Percentiles rank a stretch among this genome's conserved stretches.
Conservation (phyloP, 129 eudicot species). For the Mikania micrantha region DNA sequence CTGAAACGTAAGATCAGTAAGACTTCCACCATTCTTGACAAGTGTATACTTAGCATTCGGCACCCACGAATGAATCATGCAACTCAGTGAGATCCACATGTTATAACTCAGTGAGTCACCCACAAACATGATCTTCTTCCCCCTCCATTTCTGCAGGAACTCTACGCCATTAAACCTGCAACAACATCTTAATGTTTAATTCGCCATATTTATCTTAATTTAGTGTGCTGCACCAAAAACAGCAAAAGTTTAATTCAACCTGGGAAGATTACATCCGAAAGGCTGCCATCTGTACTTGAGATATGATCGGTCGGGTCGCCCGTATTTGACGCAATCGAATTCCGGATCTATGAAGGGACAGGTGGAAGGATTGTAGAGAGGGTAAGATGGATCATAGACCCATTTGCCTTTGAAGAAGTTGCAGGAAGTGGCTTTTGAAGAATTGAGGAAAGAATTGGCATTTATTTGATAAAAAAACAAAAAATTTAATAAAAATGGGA, state of each 20-base stretch:
- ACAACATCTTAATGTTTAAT: neutral
- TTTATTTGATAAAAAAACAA: conserved; percentile 28
- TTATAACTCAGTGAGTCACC: conserved; percentile 82
- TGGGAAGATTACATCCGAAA: conserved; percentile 52
- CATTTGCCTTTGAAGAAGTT: conserved; percentile 67
- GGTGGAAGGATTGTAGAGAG: conserved; percentile 58
- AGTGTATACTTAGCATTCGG: conserved; percentile 47
- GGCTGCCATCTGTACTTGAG: conserved; percentile 87
- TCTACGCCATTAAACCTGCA: conserved; percentile 63
- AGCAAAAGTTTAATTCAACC: conserved; percentile 15
- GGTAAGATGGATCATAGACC: conserved; percentile 76
- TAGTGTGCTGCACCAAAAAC: no score
- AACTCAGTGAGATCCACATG: conserved; percentile 69
- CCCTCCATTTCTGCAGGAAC: conserved; percentile 53
- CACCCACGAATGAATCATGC: conserved; percentile 74
- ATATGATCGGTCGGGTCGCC: conserved; percentile 55
- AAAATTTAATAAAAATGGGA: conserved; percentile 18
- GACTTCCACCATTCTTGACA: conserved; percentile 24
- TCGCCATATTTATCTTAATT: no score
- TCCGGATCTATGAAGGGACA: conserved; percentile 74
- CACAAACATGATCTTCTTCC: conserved; percentile 77
- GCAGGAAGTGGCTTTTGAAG: conserved; percentile 35
- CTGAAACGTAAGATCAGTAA: conserved; percentile 53
- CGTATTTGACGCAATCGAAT: conserved; percentile 57
- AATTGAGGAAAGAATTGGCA: conserved; percentile 30